phyloP scores from a whole-genome alignment of 2,329 filamentous ascomycete species.

The Pestalotiopsis sp. region DNA sequence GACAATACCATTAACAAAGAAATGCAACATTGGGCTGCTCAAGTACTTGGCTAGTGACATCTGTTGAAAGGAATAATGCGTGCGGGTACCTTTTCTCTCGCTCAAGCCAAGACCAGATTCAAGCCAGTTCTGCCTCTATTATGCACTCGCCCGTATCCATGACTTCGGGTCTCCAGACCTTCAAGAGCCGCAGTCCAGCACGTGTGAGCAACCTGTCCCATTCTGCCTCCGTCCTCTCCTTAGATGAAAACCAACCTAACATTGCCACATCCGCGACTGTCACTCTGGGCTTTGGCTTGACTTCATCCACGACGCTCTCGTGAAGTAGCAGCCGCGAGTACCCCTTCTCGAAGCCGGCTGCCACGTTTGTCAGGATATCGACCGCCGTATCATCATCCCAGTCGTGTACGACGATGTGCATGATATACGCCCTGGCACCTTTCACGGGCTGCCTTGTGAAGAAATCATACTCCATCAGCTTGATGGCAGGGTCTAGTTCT shows the following conservation, averaged over 20 bases:
- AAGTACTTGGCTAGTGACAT: too few species aligned
- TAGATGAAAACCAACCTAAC: conserved; percentile 33
- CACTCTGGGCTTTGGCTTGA: conserved; percentile 30
- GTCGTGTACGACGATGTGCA: background rate
- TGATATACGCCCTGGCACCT: background rate
- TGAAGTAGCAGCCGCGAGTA: conserved; percentile 39
- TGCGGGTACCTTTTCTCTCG: too few species aligned
- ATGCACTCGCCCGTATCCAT: background rate
- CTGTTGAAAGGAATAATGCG: too few species aligned
- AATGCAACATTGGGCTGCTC: too few species aligned
- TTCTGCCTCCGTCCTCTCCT: conserved; percentile 31
- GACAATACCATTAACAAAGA: too few species aligned
- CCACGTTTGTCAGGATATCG: conserved; percentile 11
- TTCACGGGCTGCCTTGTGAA: background rate
- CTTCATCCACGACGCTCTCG: conserved; percentile 35
- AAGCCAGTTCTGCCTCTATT: background rate
- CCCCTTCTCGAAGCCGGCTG: conserved; percentile 27
- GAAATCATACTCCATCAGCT: background rate
- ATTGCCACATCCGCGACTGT: conserved; percentile 37
- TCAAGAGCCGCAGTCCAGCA: background rate
- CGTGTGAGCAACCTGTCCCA: background rate
- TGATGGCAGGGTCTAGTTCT: background rate
- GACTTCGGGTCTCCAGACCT: background rate
- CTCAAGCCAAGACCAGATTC: background rate
- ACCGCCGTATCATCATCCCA: background rate